These are phyloP conservation scores for Helichrysum umbraculigerum DNA, from an alignment of 129 eudicot species.

Conservation along the genomic window DNA sequence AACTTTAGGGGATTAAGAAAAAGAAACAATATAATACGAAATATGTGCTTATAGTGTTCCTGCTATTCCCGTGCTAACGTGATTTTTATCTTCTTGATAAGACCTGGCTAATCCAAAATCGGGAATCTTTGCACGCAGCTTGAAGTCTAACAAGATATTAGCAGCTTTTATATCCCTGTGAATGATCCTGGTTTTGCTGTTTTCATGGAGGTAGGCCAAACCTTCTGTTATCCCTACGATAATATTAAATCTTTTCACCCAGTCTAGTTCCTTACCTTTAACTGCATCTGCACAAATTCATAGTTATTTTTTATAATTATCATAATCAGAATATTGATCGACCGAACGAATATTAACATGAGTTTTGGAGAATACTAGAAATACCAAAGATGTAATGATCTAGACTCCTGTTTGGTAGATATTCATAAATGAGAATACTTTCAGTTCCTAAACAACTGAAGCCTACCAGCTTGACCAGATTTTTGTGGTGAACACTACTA, in stretches of 20 bases:
- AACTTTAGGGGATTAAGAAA: neutral
- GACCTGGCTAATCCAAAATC: conserved; percentile 93
- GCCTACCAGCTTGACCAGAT: too few relatives aligned
- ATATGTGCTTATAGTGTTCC: conserved; percentile 65
- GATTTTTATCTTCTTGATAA: conserved; percentile 80
- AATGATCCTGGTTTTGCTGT: conserved; percentile 62
- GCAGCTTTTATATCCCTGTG: conserved; percentile 79
- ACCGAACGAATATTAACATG: too few relatives aligned
- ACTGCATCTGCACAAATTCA: too few relatives aligned
- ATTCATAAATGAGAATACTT: too few relatives aligned
- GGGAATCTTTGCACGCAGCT: conserved; percentile 74
- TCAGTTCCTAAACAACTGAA: too few relatives aligned
- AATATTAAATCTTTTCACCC: too few relatives aligned
- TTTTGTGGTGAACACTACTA: too few relatives aligned
- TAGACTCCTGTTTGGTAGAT: too few relatives aligned
- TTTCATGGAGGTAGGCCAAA: conserved; percentile 83
- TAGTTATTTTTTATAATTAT: too few relatives aligned
- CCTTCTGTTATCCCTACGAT: conserved; percentile 71
- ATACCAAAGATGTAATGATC: too few relatives aligned
- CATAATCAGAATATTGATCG: too few relatives aligned
- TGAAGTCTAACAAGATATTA: conserved; percentile 71
- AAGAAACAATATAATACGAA: neutral
- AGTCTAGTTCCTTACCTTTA: too few relatives aligned
- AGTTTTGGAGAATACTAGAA: conserved; percentile 68
- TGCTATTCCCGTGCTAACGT: conserved; percentile 83